These are phyloP conservation scores for Cladochytrium replicatum DNA, from an alignment of 192 early-diverging fungal species.

Conservation along the genomic window DNA sequence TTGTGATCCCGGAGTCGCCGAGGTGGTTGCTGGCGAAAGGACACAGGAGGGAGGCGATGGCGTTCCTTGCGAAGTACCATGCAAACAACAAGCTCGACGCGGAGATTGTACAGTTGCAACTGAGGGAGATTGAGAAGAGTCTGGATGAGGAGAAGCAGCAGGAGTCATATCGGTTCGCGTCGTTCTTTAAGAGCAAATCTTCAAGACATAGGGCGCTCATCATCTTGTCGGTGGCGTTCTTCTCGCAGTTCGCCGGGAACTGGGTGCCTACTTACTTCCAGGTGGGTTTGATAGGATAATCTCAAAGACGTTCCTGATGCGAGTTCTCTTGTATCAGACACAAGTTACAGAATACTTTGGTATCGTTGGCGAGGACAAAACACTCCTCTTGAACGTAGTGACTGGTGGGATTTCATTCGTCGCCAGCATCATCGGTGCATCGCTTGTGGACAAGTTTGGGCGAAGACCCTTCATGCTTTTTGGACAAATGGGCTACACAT, in stretches of 20 bases:
- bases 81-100: slow-evolving; percentile 29
- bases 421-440: slow-evolving; percentile 21
- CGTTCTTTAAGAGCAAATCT: slow-evolving; percentile 10
- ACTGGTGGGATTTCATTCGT: slow-evolving; percentile 24
- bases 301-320: too few relatives aligned
- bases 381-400: too few relatives aligned
- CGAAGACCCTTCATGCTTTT: too few relatives aligned
- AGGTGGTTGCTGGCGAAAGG: slow-evolving; percentile 71
- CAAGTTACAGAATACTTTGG: too few relatives aligned
- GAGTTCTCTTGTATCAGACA: too few relatives aligned
- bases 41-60: slow-evolving; percentile 56
- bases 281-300: too few relatives aligned
- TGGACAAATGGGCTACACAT: too few relatives aligned
- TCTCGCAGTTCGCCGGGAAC: slow-evolving; percentile 29
- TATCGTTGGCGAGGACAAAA: too few relatives aligned
- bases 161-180: slow-evolving; percentile 10
- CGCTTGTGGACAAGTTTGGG: slow-evolving; percentile 22
- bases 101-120: slow-evolving; percentile 33
- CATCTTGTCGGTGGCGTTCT: slow-evolving; percentile 24
- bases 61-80: slow-evolving; percentile 59
- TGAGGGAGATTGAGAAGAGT: slow-evolving; percentile 18
- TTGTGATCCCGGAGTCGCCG: slow-evolving; percentile 63
- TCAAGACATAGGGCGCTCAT: slow-evolving; percentile 12
- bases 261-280: too few relatives aligned
- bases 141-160: neutral